A percentile compares a stretch with the other conserved stretches of the same genome.
Evolutionary conservation across 148 eudicot genomes (phyloP).

Genomic region (Cornus florida): DNA sequence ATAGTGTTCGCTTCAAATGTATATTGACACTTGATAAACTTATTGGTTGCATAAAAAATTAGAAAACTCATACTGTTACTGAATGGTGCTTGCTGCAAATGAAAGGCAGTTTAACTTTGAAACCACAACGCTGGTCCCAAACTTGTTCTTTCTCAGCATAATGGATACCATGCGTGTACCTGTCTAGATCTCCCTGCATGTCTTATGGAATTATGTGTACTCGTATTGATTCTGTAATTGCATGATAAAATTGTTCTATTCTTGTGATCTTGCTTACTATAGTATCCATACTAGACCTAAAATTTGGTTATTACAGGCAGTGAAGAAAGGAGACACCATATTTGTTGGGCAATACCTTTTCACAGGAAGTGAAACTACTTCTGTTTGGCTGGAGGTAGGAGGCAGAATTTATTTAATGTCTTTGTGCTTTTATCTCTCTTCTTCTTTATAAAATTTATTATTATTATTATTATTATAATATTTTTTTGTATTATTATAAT

Average conservation of each 20-base stretch:
- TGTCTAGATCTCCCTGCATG: not conserved
- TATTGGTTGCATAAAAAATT: not conserved
- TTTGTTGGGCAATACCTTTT: slow-evolving; percentile 90
- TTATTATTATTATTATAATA: no score
- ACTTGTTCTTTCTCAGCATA: not conserved
- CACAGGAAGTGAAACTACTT: slow-evolving; percentile 93
- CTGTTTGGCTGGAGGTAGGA: slow-evolving; percentile 97
- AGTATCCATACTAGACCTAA: slow-evolving; percentile 5
- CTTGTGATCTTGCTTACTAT: not conserved
- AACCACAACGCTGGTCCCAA: not conserved
- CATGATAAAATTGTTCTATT: not conserved
- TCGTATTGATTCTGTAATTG: not conserved
- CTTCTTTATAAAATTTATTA: no score
- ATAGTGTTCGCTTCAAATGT: not conserved
- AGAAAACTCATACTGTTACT: not conserved
- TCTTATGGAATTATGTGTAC: not conserved
- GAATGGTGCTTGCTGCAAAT: not conserved
- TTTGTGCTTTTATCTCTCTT: not conserved
- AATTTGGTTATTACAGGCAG: slow-evolving; percentile 50
- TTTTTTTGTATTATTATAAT: no score
- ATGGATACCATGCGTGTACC: not conserved
- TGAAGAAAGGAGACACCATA: slow-evolving; percentile 88
- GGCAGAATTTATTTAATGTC: not conserved
- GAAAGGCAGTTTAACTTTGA: not conserved
- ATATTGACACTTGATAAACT: not conserved